These are phyloP conservation scores for Boletus rufocinnamomeus DNA, from an alignment of 768 basidiomycete species.

Conservation along the genomic window DNA sequence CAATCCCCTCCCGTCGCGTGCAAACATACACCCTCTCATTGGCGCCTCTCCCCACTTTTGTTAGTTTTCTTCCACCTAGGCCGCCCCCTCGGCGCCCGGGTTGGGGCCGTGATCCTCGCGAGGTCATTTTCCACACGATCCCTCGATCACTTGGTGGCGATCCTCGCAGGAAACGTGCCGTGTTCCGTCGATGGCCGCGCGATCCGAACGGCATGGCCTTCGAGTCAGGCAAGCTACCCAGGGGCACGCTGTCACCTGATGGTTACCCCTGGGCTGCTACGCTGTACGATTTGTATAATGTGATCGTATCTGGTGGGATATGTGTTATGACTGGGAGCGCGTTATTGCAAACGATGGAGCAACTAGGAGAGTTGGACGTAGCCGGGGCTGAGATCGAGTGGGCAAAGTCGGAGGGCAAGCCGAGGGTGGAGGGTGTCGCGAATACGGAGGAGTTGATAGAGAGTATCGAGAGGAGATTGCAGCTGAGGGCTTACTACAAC, in stretches of 20 bases:
- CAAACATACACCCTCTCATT: neutral
- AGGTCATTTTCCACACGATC: conserved; percentile 4
- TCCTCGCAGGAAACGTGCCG: conserved; percentile 9
- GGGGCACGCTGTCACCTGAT: conserved; percentile 25
- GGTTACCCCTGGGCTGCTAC: conserved; percentile 31
- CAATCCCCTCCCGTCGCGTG: too few relatives aligned
- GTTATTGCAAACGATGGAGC: conserved; percentile 13
- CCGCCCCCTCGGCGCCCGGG: neutral
- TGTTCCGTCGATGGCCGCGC: conserved; percentile 32
- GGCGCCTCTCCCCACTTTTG: too few relatives aligned
- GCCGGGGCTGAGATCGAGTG: conserved; percentile 24
- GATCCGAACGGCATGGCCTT: conserved; percentile 19
- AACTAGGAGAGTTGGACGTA: conserved; percentile 17
- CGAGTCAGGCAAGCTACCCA: neutral
- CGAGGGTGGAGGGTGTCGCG: conserved; percentile 19
- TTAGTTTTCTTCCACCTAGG: neutral
- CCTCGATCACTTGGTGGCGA: neutral
- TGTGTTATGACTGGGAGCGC: conserved; percentile 30
- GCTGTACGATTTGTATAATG: conserved; percentile 28
- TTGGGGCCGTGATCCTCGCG: conserved; percentile 10
- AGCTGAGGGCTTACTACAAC: neutral
- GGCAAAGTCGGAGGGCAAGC: conserved; percentile 26
- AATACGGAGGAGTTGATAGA: conserved; percentile 21
- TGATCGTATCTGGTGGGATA: too few relatives aligned
- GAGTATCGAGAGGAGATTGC: neutral